Evolutionary conservation across 129 eudicot genomes (phyloP).

Genomic region (Saposhnikovia divaricata): DNA sequence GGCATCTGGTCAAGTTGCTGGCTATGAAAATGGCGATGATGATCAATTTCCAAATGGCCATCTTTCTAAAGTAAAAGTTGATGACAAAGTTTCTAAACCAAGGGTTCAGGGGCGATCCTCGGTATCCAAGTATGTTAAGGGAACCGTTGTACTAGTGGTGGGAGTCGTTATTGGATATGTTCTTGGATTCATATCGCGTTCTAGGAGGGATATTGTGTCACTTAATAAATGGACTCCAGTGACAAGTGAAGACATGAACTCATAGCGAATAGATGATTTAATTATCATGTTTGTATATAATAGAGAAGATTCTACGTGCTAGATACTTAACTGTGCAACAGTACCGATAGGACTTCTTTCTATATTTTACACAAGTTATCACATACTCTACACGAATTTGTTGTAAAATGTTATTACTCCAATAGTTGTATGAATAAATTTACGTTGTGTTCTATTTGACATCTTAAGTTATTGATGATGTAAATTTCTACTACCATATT

Average conservation of each 20-base stretch:
- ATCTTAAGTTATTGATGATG: background rate
- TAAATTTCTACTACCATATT: background rate
- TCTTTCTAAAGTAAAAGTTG: background rate
- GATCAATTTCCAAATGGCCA: slow-evolving; percentile 4
- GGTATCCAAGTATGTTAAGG: slow-evolving; percentile 39
- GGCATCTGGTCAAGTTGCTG: slow-evolving; percentile 64
- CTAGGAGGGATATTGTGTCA: slow-evolving; percentile 25
- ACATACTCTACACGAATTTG: background rate
- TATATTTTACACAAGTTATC: background rate
- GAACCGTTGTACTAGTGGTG: slow-evolving; percentile 37
- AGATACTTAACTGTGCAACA: background rate
- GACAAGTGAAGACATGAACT: slow-evolving; percentile 43
- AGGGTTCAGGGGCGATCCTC: slow-evolving; percentile 21
- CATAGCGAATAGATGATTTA: background rate
- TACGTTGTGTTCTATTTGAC: background rate
- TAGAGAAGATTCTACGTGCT: background rate
- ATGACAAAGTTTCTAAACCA: background rate
- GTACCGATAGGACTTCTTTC: background rate
- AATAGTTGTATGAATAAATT: too few relatives aligned
- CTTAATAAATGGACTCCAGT: slow-evolving; percentile 62
- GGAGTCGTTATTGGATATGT: slow-evolving; percentile 65
- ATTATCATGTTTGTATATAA: background rate
- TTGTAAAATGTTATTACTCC: background rate
- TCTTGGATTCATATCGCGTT: slow-evolving; percentile 56
- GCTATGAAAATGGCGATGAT: slow-evolving; percentile 14